Percentiles rank a stretch among this genome's conserved stretches.
These are phyloP conservation scores for Ceratocystis alfenasii DNA, from an alignment of 2,329 filamentous ascomycete species.

Conservation along the genomic window DNA sequence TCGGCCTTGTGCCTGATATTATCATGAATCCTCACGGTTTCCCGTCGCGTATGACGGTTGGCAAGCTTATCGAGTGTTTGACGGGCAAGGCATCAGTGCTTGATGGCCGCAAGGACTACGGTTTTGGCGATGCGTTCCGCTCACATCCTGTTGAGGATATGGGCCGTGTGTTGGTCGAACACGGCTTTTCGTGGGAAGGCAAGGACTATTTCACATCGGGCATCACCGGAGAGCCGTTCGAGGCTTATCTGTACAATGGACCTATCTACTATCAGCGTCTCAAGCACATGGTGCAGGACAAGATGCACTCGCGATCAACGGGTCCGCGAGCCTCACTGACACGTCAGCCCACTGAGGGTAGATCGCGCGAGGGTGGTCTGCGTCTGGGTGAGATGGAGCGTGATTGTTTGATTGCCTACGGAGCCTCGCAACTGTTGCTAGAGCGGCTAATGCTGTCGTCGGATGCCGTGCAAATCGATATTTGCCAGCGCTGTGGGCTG, in stretches of 20 bases:
- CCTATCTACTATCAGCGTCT: constrained; percentile 99
- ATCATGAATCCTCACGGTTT: constrained; percentile 99
- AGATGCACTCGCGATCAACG: constrained; percentile 92
- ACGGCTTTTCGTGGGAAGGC: constrained; percentile 92
- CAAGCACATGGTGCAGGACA: constrained; percentile 99
- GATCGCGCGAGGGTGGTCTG: constrained; percentile 81
- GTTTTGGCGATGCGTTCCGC: constrained; percentile 68
- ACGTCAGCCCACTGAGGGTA: constrained; percentile 89
- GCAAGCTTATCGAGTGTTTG: constrained; percentile 90
- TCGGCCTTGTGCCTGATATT: constrained; percentile 86
- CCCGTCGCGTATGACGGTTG: constrained; percentile 97
- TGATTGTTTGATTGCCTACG: constrained; percentile 94
- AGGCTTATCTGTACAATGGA: constrained; percentile 95
- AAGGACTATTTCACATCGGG: constrained; percentile 95
- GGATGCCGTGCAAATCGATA: constrained; percentile 80
- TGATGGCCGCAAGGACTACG: constrained; percentile 75
- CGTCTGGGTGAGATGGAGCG: constrained; percentile 97
- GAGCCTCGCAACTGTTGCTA: constrained; percentile 79
- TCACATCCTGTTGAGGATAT: constrained; percentile 78
- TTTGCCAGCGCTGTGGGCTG: constrained; percentile 86
- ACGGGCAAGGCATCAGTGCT: constrained; percentile 89
- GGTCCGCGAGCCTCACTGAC: constrained; percentile 87
- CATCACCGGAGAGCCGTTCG: constrained; percentile 84
- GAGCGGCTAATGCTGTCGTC: constrained; percentile 92
- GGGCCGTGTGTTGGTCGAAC: constrained; percentile 67